Evolutionary conservation across 78 protist genomes (phyloP).

Genomic region (Dictyostelium purpureum): DNA sequence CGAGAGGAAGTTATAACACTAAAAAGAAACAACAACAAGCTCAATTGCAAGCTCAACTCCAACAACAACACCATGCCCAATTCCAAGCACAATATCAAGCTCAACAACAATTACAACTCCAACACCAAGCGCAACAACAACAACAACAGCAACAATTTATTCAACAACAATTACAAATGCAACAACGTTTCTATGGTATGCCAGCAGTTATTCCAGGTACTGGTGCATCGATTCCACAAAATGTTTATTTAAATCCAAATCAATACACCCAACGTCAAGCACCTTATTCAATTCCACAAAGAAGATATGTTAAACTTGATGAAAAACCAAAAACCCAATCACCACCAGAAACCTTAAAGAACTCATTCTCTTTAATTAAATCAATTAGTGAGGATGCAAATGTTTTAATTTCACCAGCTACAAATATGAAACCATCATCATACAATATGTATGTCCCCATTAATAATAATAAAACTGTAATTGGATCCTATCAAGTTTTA

Average conservation of each 20-base stretch:
- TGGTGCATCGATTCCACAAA: conserved; percentile 14
- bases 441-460: conserved; percentile 61
- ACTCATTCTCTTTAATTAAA: conserved; percentile 8
- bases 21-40: conserved; percentile 11
- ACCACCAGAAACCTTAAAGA: conserved; percentile 27
- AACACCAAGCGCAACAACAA: not conserved
- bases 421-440: not conserved
- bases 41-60: not conserved
- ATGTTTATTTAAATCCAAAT: not conserved
- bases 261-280: conserved; percentile 32
- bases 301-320: conserved; percentile 46
- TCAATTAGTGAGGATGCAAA: conserved; percentile 13
- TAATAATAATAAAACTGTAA: not conserved
- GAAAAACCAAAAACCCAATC: not conserved
- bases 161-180: conserved; percentile 26
- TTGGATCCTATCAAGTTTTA: conserved; percentile 19
- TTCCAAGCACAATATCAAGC: not conserved
- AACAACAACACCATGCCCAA: not conserved
- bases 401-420: conserved; percentile 23
- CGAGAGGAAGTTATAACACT: conserved; percentile 26
- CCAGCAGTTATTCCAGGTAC: not conserved
- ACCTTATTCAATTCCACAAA: conserved; percentile 8
- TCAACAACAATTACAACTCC: not conserved
- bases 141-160: conserved; percentile 20
- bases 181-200: not conserved